Evolutionary conservation across 2,329 filamentous ascomycete genomes (phyloP).

Genomic region (Aciculosporium take): DNA sequence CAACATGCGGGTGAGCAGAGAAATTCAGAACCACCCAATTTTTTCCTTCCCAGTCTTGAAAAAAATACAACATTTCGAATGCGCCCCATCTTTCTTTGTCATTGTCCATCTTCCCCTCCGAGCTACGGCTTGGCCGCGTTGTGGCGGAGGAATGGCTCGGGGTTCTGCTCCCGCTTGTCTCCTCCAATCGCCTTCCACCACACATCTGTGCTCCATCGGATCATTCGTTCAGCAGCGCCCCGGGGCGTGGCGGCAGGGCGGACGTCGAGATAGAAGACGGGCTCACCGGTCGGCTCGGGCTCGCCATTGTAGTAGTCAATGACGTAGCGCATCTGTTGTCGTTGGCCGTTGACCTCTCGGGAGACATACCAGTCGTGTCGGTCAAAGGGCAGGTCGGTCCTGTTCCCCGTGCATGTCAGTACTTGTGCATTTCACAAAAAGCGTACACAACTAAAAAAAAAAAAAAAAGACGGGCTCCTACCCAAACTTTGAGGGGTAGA

Average conservation of each 20-base stretch:
- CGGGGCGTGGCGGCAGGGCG: constrained; percentile 74
- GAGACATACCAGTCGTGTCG: constrained; percentile 94
- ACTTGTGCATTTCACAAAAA: neutral
- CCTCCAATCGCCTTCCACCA: constrained; percentile 85
- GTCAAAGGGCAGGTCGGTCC: constrained; percentile 79
- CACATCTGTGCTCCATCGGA: constrained; percentile 83
- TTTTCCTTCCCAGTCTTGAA: neutral
- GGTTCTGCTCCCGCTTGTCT: constrained; percentile 37
- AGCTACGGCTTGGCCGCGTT: constrained; percentile 10
- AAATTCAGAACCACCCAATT: neutral
- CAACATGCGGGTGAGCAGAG: constrained; percentile 6
- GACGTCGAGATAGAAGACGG: constrained; percentile 92
- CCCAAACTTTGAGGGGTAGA: constrained; percentile 70
- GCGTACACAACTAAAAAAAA: too few relatives aligned
- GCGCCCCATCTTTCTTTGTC: neutral
- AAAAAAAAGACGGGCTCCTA: constrained; percentile 30
- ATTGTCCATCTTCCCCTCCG: neutral
- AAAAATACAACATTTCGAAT: neutral
- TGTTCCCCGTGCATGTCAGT: constrained; percentile 19
- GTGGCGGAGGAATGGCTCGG: constrained; percentile 20
- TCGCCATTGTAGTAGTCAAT: constrained; percentile 92
- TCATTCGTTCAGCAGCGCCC: constrained; percentile 64
- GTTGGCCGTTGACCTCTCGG: constrained; percentile 50
- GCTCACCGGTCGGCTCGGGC: constrained; percentile 71
- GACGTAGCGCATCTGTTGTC: constrained; percentile 75